Evolutionary conservation across 192 early-diverging fungal species (phyloP).

Genomic region (Geranomyces michiganensis): DNA sequence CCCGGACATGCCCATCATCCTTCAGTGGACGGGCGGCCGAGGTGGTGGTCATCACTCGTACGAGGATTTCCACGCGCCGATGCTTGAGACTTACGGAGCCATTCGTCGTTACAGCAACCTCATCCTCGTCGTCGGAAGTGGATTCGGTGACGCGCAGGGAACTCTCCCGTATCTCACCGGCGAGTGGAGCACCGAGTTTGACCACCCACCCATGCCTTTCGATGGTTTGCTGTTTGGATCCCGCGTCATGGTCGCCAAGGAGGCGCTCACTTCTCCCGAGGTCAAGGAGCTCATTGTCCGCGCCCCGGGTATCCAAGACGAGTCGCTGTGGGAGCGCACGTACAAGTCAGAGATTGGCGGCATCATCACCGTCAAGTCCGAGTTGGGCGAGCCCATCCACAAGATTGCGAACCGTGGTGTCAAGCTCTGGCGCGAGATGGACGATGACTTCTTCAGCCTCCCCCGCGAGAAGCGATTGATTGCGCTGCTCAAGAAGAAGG

Average conservation of each 20-base stretch:
- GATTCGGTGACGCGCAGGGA: slow-evolving; percentile 85
- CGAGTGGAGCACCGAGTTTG: slow-evolving; percentile 82
- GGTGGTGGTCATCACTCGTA: slow-evolving; percentile 96
- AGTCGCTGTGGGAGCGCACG: slow-evolving; percentile 80
- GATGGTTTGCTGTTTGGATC: slow-evolving; percentile 96
- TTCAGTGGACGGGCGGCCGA: slow-evolving; percentile 97
- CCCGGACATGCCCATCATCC: slow-evolving; percentile 80
- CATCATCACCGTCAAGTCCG: slow-evolving; percentile 83
- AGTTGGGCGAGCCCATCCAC: slow-evolving; percentile 93
- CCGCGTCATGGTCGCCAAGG: slow-evolving; percentile 93
- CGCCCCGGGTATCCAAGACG: slow-evolving; percentile 79
- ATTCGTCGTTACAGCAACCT: slow-evolving; percentile 82
- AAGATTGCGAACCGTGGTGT: slow-evolving; percentile 85
- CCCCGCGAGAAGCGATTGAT: slow-evolving; percentile 80
- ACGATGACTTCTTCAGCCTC: slow-evolving; percentile 76
- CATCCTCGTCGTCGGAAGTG: slow-evolving; percentile 85
- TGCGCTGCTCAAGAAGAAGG: slow-evolving; percentile 76
- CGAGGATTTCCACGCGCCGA: slow-evolving; percentile 92
- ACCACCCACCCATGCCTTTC: slow-evolving; percentile 90
- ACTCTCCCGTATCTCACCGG: slow-evolving; percentile 91
- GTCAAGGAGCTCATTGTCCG: slow-evolving; percentile 88
- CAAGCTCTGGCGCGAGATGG: slow-evolving; percentile 77
- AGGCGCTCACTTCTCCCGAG: slow-evolving; percentile 72
- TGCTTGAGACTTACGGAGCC: slow-evolving; percentile 80
- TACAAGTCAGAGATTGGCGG: slow-evolving; percentile 77